Evolutionary conservation across 768 basidiomycete genomes (phyloP).

Genomic region (Phallus indusiatus): DNA sequence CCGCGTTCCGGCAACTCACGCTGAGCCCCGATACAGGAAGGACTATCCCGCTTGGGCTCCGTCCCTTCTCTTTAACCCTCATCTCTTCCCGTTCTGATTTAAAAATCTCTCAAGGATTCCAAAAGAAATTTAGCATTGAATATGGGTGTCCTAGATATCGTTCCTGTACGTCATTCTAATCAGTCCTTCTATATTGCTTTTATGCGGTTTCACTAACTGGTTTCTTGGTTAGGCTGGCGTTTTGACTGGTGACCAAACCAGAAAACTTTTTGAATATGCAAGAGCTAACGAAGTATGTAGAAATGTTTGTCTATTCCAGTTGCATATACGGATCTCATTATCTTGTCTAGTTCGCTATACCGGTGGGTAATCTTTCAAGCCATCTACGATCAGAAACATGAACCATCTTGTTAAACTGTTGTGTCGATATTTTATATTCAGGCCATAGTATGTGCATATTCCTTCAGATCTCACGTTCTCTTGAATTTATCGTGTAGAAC

Average conservation of each 20-base stretch:
- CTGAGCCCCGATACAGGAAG: no score
- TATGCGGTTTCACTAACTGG: background rate
- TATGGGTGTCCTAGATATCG: constrained; percentile 80
- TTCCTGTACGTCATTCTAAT: constrained; percentile 51
- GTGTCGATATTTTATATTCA: constrained; percentile 19
- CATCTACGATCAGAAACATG: background rate
- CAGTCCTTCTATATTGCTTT: constrained; percentile 2
- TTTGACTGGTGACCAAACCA: constrained; percentile 88
- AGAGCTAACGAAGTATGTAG: constrained; percentile 70
- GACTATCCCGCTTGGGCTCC: no score
- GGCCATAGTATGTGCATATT: constrained; percentile 61
- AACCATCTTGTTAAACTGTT: background rate
- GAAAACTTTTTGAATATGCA: constrained; percentile 93
- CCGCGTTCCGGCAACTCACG: no score
- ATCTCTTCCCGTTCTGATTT: no score
- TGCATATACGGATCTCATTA: constrained; percentile 25
- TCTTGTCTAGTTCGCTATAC: constrained; percentile 65
- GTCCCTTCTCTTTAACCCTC: no score
- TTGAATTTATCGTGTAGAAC: constrained; percentile 45
- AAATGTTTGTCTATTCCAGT: constrained; percentile 25
- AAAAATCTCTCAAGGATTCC: background rate
- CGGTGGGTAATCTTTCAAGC: constrained; percentile 40
- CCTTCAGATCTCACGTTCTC: constrained; percentile 1
- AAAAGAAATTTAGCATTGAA: constrained; percentile 2
- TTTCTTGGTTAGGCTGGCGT: constrained; percentile 66